phyloP scores from a whole-genome alignment of 2,329 filamentous ascomycete species.

The Xylaria hypoxylon region DNA sequence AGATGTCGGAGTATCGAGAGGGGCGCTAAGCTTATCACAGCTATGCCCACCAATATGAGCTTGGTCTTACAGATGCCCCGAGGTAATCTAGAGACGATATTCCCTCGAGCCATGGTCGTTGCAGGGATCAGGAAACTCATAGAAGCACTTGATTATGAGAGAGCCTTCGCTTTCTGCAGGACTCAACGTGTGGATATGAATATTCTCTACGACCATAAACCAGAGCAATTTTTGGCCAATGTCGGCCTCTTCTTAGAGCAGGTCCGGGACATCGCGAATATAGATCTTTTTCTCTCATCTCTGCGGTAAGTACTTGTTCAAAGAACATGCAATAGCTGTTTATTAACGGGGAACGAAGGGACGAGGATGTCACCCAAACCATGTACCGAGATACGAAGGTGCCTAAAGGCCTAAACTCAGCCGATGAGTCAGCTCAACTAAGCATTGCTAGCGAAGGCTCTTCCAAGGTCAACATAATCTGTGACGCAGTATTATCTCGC shows the following conservation, averaged over 20 bases:
- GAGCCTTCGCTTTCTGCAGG: conserved; percentile 87
- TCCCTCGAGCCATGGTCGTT: conserved; percentile 89
- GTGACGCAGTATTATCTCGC: conserved; percentile 81
- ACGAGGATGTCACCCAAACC: conserved; percentile 92
- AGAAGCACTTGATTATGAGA: conserved; percentile 81
- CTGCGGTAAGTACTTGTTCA: conserved; percentile 68
- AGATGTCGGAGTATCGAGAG: conserved; percentile 92
- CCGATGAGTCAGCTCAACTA: conserved; percentile 34
- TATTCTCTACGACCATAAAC: conserved; percentile 93
- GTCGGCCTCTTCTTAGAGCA: conserved; percentile 85
- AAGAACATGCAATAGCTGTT: conserved; percentile 37
- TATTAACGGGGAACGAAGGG: conserved; percentile 59
- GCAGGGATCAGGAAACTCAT: conserved; percentile 88
- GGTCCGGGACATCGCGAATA: conserved; percentile 80
- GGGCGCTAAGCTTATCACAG: conserved; percentile 86
- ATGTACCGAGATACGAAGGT: conserved; percentile 91
- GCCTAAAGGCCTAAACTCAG: conserved; percentile 43
- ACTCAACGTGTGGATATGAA: conserved; percentile 98
- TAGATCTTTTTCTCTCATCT: conserved; percentile 92
- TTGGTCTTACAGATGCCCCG: conserved; percentile 94
- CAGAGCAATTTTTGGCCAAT: conserved; percentile 82
- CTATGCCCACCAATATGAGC: conserved; percentile 87
- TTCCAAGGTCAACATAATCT: conserved; percentile 87
- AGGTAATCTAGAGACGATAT: conserved; percentile 95
- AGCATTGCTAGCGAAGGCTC: conserved; percentile 27